Conservation (phyloP, 2,329 filamentous ascomycete species). For the Diplodia mutila region DNA sequence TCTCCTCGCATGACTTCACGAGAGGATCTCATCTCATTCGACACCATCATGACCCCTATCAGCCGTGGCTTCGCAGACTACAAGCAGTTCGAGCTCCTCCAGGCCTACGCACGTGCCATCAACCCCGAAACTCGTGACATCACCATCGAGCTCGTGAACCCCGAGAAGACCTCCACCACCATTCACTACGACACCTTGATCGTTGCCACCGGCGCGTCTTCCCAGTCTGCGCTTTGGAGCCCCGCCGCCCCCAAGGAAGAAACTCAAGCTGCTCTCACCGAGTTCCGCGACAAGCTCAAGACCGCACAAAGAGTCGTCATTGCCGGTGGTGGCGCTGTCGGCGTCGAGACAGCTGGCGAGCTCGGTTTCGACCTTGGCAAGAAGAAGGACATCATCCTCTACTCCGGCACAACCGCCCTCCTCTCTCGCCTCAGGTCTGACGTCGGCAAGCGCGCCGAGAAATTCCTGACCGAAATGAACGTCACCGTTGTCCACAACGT, state of each 20-base stretch:
- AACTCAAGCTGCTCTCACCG: constrained; percentile 39
- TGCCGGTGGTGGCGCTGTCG: constrained; percentile 40
- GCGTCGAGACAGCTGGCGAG: constrained; percentile 44
- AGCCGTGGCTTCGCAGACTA: constrained; percentile 38
- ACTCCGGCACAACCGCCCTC: constrained; percentile 34
- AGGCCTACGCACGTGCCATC: constrained; percentile 38
- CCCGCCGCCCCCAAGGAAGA: constrained; percentile 40
- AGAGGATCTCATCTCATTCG: constrained; percentile 33
- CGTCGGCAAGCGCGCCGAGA: constrained; percentile 34
- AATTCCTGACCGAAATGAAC: constrained; percentile 33
- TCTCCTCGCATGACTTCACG: constrained; percentile 41
- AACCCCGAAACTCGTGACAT: constrained; percentile 30
- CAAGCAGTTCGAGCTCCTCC: constrained; percentile 35
- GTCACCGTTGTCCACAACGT: constrained; percentile 35
- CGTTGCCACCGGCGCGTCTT: constrained; percentile 40
- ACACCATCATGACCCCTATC: constrained; percentile 39
- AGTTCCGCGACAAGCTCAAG: constrained; percentile 34
- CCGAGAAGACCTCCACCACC: neutral
- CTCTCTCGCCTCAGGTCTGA: constrained; percentile 32
- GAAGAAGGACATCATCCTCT: constrained; percentile 35
- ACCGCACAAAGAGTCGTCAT: constrained; percentile 38
- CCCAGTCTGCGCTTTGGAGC: constrained; percentile 38
- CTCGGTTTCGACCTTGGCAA: constrained; percentile 33
- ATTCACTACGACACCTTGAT: constrained; percentile 41
- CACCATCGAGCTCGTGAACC: constrained; percentile 1